Percentiles rank a stretch among this genome's conserved stretches.
These are phyloP conservation scores for Leishmania arabica DNA, from an alignment of 208 protist species.

Conservation along the genomic window DNA sequence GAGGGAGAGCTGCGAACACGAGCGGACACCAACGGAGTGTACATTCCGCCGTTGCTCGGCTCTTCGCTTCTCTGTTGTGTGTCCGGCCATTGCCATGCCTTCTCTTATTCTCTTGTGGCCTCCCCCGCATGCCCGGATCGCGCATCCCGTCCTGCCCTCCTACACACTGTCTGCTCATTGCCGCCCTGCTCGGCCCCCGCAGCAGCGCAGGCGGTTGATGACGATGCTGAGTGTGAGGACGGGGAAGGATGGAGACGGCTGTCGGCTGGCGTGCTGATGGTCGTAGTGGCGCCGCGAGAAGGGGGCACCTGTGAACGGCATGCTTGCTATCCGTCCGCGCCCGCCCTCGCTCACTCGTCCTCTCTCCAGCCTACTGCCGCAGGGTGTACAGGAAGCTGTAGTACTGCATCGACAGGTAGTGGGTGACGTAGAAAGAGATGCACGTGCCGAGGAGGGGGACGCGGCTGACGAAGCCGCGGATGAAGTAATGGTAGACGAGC, in stretches of 20 bases:
- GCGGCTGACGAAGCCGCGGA: slow-evolving; percentile 65
- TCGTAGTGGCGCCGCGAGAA: background rate
- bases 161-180: background rate
- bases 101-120: background rate
- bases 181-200: background rate
- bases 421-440: slow-evolving; percentile 60
- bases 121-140: no score
- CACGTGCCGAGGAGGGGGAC: slow-evolving; percentile 77
- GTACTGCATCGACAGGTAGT: slow-evolving; percentile 83
- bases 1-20: background rate
- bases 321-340: background rate
- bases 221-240: background rate
- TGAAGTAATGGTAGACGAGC: slow-evolving; percentile 65
- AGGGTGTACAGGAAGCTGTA: slow-evolving; percentile 87
- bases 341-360: background rate
- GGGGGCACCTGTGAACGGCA: background rate
- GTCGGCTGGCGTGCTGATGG: background rate
- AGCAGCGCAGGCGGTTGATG: background rate
- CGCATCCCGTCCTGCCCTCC: background rate
- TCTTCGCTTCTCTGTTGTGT: background rate
- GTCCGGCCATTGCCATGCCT: background rate
- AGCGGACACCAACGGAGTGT: background rate
- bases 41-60: no score
- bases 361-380: slow-evolving; percentile 40
- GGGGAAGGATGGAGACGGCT: no score